phyloP scores from a whole-genome alignment of 2,329 filamentous ascomycete species.

The Fusarium longipes region DNA sequence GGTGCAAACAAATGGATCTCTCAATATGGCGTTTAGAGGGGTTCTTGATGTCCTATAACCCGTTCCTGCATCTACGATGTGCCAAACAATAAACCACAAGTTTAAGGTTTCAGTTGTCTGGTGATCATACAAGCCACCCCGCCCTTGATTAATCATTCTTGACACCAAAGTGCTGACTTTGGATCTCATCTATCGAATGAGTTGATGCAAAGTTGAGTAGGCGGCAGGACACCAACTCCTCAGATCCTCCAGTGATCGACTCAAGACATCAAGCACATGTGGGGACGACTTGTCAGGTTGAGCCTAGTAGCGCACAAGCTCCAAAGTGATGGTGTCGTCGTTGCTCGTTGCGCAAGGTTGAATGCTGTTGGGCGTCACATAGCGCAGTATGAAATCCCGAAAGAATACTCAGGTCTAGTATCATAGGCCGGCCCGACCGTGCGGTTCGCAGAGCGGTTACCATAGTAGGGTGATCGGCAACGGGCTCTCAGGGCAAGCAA shows the following conservation, averaged over 20 bases:
- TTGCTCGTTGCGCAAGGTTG: constrained; percentile 35
- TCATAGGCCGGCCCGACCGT: constrained; percentile 41
- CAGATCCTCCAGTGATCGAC: constrained; percentile 8
- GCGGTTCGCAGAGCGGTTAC: constrained; percentile 28
- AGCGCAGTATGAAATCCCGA: constrained; percentile 29
- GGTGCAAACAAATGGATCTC: constrained; percentile 2
- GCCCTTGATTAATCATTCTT: constrained; percentile 17
- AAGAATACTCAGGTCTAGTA: constrained; percentile 36
- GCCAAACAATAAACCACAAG: constrained; percentile 22
- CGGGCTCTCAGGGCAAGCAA: too few species aligned
- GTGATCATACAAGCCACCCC: constrained; percentile 27
- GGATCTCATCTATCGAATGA: constrained; percentile 1
- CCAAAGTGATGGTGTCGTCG: constrained; percentile 20
- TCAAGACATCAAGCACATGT: constrained; percentile 20
- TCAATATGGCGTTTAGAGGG: constrained; percentile 23
- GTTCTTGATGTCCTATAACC: constrained; percentile 13
- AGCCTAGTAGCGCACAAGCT: constrained; percentile 15
- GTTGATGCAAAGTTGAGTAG: constrained; percentile 14
- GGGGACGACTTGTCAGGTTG: constrained; percentile 32
- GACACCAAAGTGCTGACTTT: constrained; percentile 9
- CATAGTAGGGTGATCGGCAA: constrained; percentile 39
- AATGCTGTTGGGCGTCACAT: constrained; percentile 32
- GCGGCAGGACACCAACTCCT: constrained; percentile 27
- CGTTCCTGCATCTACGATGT: constrained; percentile 39
- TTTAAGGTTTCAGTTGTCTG: constrained; percentile 28